phyloP scores from a whole-genome alignment of 139 green algal species.

The Medakamo hakoo region DNA sequence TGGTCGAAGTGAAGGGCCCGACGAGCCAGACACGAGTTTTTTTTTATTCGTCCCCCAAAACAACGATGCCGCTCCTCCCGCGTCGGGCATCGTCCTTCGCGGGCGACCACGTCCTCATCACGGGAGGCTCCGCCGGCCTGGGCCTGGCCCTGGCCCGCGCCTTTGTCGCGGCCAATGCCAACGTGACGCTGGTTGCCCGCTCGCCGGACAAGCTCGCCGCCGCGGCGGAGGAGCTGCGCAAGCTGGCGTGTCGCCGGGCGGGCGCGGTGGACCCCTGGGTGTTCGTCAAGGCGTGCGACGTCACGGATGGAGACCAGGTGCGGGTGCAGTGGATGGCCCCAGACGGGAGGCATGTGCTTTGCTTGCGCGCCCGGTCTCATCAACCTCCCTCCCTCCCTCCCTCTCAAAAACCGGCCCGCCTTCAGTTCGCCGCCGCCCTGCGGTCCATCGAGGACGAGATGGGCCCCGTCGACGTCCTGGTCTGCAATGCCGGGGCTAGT shows the following conservation, averaged over 20 bases:
- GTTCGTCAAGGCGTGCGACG: slow-evolving; percentile 3
- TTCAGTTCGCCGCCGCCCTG: slow-evolving; percentile 4
- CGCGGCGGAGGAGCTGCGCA: slow-evolving; percentile 17
- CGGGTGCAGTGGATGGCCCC: too few relatives aligned
- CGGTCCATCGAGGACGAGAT: slow-evolving; percentile 4
- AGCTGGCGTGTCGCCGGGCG: neutral
- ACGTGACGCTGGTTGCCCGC: slow-evolving; percentile 41
- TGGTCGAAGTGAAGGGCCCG: too few relatives aligned
- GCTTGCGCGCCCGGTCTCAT: too few relatives aligned
- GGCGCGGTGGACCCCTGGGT: neutral
- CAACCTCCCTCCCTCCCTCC: too few relatives aligned
- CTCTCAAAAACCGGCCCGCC: neutral
- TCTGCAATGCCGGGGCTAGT: slow-evolving; percentile 47
- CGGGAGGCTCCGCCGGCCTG: slow-evolving; percentile 53
- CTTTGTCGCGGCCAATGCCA: slow-evolving; percentile 13
- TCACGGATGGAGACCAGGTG: slow-evolving; percentile 7
- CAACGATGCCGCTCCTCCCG: too few relatives aligned
- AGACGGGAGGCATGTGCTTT: too few relatives aligned
- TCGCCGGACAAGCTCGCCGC: slow-evolving; percentile 31
- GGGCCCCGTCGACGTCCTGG: slow-evolving; percentile 45
- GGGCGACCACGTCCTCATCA: slow-evolving; percentile 60
- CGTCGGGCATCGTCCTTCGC: neutral
- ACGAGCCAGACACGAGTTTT: too few relatives aligned
- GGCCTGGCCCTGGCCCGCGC: slow-evolving; percentile 35
- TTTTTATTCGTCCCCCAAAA: too few relatives aligned